These are phyloP conservation scores for Fusarium humuli DNA, from an alignment of 2,329 filamentous ascomycete genomes.

Conservation along the genomic window DNA sequence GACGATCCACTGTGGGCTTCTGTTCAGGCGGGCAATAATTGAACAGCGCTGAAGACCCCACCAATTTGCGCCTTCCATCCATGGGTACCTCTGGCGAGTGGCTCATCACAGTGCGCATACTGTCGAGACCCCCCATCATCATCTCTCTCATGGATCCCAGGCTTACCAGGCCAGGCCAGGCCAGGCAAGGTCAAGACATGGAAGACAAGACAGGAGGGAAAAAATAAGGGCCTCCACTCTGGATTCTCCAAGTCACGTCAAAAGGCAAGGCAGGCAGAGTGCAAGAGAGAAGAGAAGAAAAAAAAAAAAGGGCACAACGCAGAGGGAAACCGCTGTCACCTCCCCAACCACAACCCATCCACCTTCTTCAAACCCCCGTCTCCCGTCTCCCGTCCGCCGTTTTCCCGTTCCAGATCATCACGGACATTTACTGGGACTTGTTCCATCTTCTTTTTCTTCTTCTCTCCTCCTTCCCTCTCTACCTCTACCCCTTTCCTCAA, in stretches of 20 bases:
- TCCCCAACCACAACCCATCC: slow-evolving; percentile 45
- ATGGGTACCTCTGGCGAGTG: slow-evolving; percentile 13
- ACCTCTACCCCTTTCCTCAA: slow-evolving; percentile 32
- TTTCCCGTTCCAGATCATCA: slow-evolving; percentile 45
- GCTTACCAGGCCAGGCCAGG: neutral
- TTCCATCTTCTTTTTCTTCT: slow-evolving; percentile 36
- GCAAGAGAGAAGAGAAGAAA: neutral
- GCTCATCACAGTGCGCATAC: slow-evolving; percentile 34
- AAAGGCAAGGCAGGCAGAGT: slow-evolving; percentile 27
- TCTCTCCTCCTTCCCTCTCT: slow-evolving; percentile 26
- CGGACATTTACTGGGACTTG: slow-evolving; percentile 40
- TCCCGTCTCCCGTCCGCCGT: slow-evolving; percentile 45
- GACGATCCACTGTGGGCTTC: slow-evolving; percentile 35
- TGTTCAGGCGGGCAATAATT: slow-evolving; percentile 22
- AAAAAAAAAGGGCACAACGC: slow-evolving; percentile 25
- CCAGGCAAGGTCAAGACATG: slow-evolving; percentile 1
- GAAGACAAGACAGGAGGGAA: slow-evolving; percentile 3
- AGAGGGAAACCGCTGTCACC: slow-evolving; percentile 45
- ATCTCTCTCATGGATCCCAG: slow-evolving; percentile 2
- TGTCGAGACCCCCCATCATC: slow-evolving; percentile 20
- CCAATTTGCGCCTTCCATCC: slow-evolving; percentile 29
- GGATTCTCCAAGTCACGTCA: neutral
- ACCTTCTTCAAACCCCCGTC: slow-evolving; percentile 32
- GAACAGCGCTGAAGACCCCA: slow-evolving; percentile 35
- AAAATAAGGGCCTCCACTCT: slow-evolving; percentile 45